Evolutionary conservation across 495 filamentous ascomycete genomes (phyloP), one percentile per base, ranked within the genome.

Genomic region (Xylaria acuta): DNA sequence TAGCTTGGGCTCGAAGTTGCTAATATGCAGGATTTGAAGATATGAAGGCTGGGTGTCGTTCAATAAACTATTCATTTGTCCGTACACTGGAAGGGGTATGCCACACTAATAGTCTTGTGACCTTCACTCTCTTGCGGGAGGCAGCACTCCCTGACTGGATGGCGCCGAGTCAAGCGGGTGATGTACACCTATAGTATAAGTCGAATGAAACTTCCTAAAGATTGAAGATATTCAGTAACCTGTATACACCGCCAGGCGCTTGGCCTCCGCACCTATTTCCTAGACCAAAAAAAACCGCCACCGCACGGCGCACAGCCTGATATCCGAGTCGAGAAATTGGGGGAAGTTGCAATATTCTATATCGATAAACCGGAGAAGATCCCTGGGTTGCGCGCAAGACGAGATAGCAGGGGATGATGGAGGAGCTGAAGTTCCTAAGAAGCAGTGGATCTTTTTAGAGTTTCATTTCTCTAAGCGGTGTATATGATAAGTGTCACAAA

Each of bases 211-310:
- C 6, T 49, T 34, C 63, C 20, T 53, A 36, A 38, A 60, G 36
- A 51, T 36, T 25, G 34, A 71, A 20, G 27, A 30, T 54, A 65
- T 70, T 62, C 62, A 49, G 58, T 30, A 40, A 49, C 22, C 49
- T n/a, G 59, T 43, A 30, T 56, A 63, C 30, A 40, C 43, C 68
- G 45, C 32, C 22, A n/a, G 68, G 56, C 60, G 58, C 58, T 70
- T 41, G 58, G 38, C 41, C 58, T 49, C 43, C 34, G 58, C 43
- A 38, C 45, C 41, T 63, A 20, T 45, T 64, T 64, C 67, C 68
- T 63, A 32, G 34, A 45, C 45, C 58, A 20, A 18, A 49, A 5
- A n/a, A 38, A 36, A 25, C 36, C 60, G 45, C 45, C 60, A 51
- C 59, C 47, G 59, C 69, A 64, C 45, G 36, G 59, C 59, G 49